Percentiles rank a stretch among this genome's conserved stretches.
Evolutionary conservation across 805 yeast species (phyloP).

Genomic region (Kodamaea fukazawae): DNA sequence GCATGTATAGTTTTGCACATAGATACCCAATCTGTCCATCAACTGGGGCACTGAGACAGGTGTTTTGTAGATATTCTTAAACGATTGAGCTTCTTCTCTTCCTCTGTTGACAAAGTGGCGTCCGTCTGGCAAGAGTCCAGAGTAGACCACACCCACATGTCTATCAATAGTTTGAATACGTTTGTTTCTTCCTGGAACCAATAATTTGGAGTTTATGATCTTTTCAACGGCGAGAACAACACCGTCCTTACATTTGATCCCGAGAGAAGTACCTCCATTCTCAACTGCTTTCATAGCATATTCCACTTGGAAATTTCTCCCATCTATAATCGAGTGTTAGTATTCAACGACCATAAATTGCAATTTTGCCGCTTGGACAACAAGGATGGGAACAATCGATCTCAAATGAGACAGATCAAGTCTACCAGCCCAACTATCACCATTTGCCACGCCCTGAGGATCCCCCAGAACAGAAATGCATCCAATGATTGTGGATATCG

Average conservation of each 20-base stretch:
- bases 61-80: slow-evolving; percentile 71
- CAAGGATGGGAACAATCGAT: background rate
- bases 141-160: slow-evolving; percentile 91
- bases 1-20: slow-evolving; percentile 92
- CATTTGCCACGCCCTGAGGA: too few species aligned
- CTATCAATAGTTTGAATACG: slow-evolving; percentile 91
- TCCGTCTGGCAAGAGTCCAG: slow-evolving; percentile 96
- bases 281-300: slow-evolving; percentile 97
- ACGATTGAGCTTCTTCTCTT: slow-evolving; percentile 82
- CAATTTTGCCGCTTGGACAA: background rate
- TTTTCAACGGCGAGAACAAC: slow-evolving; percentile 98
- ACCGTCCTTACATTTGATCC: slow-evolving; percentile 89
- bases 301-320: slow-evolving; percentile 95
- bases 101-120: slow-evolving; percentile 89
- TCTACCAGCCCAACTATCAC: background rate
- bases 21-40: slow-evolving; percentile 83
- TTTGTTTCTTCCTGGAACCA: slow-evolving; percentile 85
- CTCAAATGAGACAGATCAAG: background rate
- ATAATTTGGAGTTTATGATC: slow-evolving; percentile 76
- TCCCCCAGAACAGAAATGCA: too few species aligned
- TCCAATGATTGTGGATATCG: too few species aligned
- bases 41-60: slow-evolving; percentile 78
- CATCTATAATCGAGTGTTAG: slow-evolving; percentile 61
- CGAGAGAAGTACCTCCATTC: slow-evolving; percentile 93
- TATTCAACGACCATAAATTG: slow-evolving; percentile 13